Conservation (phyloP, 2,329 filamentous ascomycete species). For the Nemania abortiva region DNA sequence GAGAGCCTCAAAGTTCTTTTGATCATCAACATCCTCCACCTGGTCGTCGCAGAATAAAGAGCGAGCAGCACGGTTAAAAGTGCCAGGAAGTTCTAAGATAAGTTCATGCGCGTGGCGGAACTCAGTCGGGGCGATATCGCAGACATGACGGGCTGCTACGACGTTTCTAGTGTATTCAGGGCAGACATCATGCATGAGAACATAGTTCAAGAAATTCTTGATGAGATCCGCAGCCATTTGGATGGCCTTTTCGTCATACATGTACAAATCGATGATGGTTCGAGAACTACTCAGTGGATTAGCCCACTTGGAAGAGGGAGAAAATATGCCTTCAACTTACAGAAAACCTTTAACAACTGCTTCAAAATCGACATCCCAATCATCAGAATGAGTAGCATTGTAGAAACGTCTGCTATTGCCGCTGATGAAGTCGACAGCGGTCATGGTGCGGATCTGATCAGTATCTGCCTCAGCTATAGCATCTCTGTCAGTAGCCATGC, state of each 20-base stretch:
- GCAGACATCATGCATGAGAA: slow-evolving; percentile 86
- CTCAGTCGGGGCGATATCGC: slow-evolving; percentile 74
- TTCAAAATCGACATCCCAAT: slow-evolving; percentile 85
- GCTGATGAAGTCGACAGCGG: slow-evolving; percentile 71
- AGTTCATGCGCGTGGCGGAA: slow-evolving; percentile 70
- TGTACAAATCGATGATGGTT: slow-evolving; percentile 67
- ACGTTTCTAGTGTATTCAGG: slow-evolving; percentile 81
- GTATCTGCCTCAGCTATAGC: slow-evolving; percentile 69
- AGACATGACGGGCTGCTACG: slow-evolving; percentile 72
- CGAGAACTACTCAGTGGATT: slow-evolving; percentile 59
- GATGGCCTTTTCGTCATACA: slow-evolving; percentile 67
- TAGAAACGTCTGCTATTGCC: slow-evolving; percentile 63
- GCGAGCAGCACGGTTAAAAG: slow-evolving; percentile 83
- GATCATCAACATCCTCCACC: slow-evolving; percentile 44
- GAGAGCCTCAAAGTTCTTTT: slow-evolving; percentile 57
- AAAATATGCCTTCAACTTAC: slow-evolving; percentile 59
- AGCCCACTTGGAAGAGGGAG: slow-evolving; percentile 22
- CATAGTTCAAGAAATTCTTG: slow-evolving; percentile 88
- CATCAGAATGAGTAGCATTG: slow-evolving; percentile 60
- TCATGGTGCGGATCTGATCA: slow-evolving; percentile 72
- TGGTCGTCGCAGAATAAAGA: slow-evolving; percentile 68
- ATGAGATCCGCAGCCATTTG: slow-evolving; percentile 75
- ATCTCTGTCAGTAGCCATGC: slow-evolving; percentile 64
- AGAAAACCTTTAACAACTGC: slow-evolving; percentile 83
- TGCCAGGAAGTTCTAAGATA: slow-evolving; percentile 72